Conservation (phyloP, 768 basidiomycete genomes). For the Suillus subluteus region DNA sequence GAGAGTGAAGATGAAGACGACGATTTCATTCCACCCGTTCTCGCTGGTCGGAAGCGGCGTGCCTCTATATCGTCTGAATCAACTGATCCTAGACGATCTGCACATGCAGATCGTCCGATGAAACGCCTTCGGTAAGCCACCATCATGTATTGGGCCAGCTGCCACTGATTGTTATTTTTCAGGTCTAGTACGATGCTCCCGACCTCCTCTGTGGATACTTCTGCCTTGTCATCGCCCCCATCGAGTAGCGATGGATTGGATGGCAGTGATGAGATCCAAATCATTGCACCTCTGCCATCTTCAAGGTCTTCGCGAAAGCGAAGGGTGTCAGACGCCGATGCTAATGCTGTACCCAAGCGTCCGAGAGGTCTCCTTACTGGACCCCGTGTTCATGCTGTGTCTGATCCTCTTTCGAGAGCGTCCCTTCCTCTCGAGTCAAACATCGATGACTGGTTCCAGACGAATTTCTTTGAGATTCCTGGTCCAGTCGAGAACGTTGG, state of each 20-base stretch:
- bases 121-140: slow-evolving; percentile 28
- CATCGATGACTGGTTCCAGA: slow-evolving; percentile 42
- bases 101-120: slow-evolving; percentile 10
- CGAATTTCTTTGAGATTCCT: slow-evolving; percentile 34
- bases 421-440: slow-evolving; percentile 21
- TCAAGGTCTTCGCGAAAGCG: slow-evolving; percentile 35
- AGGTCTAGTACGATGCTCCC: neutral
- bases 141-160: neutral
- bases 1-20: slow-evolving; percentile 22
- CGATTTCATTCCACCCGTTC: slow-evolving; percentile 15
- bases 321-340: slow-evolving; percentile 38
- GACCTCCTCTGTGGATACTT: neutral
- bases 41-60: slow-evolving; percentile 28
- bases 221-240: slow-evolving; percentile 9
- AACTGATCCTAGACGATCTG: neutral
- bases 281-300: neutral
- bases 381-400: slow-evolving; percentile 30
- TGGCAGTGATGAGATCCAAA: slow-evolving; percentile 5
- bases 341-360: slow-evolving; percentile 29
- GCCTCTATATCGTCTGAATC: neutral
- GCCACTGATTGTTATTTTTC: neutral
- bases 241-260: slow-evolving; percentile 6
- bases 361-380: slow-evolving; percentile 21
- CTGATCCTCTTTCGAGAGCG: slow-evolving; percentile 32
- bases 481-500: slow-evolving; percentile 24